Base-by-base conservation (phyloP, 805 yeast genomes). In the Saturnispora saitoi region DNA sequence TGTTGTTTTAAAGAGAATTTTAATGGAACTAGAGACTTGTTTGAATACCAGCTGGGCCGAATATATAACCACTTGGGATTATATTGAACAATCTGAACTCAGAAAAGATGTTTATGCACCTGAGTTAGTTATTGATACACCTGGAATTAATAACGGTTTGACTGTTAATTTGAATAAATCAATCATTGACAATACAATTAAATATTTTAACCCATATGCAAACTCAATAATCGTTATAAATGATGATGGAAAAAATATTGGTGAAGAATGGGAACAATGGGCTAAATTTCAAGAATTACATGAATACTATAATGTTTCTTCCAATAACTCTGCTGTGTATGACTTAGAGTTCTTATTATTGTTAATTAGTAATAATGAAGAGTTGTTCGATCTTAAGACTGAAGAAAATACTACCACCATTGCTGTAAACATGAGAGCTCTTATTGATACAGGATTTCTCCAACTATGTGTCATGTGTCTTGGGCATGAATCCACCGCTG, bases 331-430 rank as follows among this genome's bases (percentile, higher is more conserved):
- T 1, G 60, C 69, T 0, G 54, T 67, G 6, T 86, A 89, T 62
- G 91, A 87, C 59, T 74, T 80, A n/a, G 80, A 83, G 58, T 86
- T 89, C 57, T 56, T 89, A 32, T 61, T 86, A 51, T 67, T 83
- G 48, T 59, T 81, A 51, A 64, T 82, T 4, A 60, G 83, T 32
- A 83, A 81, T 60, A 84, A 80, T 55, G 81, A 78, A 4, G 90
- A 84, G 52, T 66, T 85, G 30, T 72, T 84, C 38, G 63, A 59
- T 26, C 48, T 65, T 12, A 54, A 43, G 48, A 55, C 40, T 50
- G 51, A 52, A 9, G 52, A 49, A 1, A 54, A 53, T 9, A 22
- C 10, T 26, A 39, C 24, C 29, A 12, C n/a, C 31, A 42, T 55
- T 42, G 63, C 60, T 14, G 71, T 81, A 47, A 78, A 84, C 51